Percentiles rank a stretch among this genome's conserved stretches.
Evolutionary conservation across 805 yeast genomes (phyloP).

Genomic region (Pichia phayaonensis): DNA sequence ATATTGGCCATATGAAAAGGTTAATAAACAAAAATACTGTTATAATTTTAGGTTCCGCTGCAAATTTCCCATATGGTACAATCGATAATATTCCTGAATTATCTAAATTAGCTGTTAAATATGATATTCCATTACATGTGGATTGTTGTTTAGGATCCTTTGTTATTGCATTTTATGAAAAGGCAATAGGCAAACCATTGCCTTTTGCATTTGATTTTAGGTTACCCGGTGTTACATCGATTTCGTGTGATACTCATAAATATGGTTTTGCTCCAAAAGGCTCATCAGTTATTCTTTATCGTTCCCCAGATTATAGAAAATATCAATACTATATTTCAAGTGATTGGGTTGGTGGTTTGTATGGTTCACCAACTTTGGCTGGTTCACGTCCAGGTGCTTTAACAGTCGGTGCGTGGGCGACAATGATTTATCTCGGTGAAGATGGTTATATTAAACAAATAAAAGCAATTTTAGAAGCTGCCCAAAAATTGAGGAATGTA

Average conservation of each 20-base stretch:
- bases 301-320: constrained; percentile 56
- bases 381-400: constrained; percentile 97
- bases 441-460: constrained; percentile 73
- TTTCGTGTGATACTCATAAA: constrained; percentile 98
- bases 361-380: constrained; percentile 94
- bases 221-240: constrained; percentile 89
- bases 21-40: constrained; percentile 76
- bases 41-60: constrained; percentile 86
- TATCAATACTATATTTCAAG: constrained; percentile 78
- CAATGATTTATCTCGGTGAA: constrained; percentile 72
- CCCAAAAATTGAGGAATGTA: constrained; percentile 46
- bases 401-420: constrained; percentile 98
- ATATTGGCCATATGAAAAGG: constrained; percentile 50
- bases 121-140: constrained; percentile 84
- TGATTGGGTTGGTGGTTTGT: constrained; percentile 92
- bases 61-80: constrained; percentile 95
- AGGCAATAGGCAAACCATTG: constrained; percentile 32
- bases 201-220: constrained; percentile 71
- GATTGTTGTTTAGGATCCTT: constrained; percentile 96
- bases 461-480: constrained; percentile 55
- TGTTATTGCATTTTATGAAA: constrained; percentile 62
- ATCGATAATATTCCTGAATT: constrained; percentile 79
- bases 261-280: constrained; percentile 99
- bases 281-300: constrained; percentile 85
- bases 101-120: constrained; percentile 52